These are phyloP conservation scores for Hanseniaspora sp. DNA, from an alignment of 1,139 yeast species.

Conservation along the genomic window DNA sequence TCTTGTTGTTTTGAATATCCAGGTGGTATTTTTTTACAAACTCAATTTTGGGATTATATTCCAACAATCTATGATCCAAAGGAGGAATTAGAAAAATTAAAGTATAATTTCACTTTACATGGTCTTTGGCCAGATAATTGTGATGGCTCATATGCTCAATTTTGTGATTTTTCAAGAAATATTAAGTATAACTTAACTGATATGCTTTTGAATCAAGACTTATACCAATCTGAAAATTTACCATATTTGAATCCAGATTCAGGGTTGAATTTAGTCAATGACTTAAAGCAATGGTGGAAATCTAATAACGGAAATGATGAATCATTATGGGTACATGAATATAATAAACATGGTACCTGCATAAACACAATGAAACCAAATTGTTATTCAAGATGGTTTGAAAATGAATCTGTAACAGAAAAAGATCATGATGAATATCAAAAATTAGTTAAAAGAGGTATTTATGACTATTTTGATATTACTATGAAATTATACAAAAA, in stretches of 20 bases:
- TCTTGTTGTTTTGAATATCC: slow-evolving; percentile 83
- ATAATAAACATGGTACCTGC: slow-evolving; percentile 92
- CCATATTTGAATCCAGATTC: slow-evolving; percentile 28
- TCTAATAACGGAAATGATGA: slow-evolving; percentile 67
- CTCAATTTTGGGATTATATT: slow-evolving; percentile 89
- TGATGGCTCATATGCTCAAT: slow-evolving; percentile 61
- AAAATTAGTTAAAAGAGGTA: slow-evolving; percentile 40
- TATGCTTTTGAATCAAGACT: slow-evolving; percentile 25
- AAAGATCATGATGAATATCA: slow-evolving; percentile 24
- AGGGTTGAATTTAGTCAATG: slow-evolving; percentile 42
- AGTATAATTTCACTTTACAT: slow-evolving; percentile 65
- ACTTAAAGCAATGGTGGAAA: slow-evolving; percentile 63
- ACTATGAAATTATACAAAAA: slow-evolving; percentile 53
- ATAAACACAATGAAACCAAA: slow-evolving; percentile 63
- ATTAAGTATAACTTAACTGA: slow-evolving; percentile 43
- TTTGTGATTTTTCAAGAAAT: slow-evolving; percentile 57
- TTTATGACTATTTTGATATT: slow-evolving; percentile 65
- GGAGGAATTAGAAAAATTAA: slow-evolving; percentile 22
- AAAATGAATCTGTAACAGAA: slow-evolving; percentile 8
- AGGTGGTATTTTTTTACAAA: slow-evolving; percentile 71
- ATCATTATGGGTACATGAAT: slow-evolving; percentile 82
- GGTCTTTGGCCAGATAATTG: slow-evolving; percentile 84
- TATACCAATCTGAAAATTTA: slow-evolving; percentile 5
- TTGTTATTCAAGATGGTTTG: slow-evolving; percentile 42
- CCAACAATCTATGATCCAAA: slow-evolving; percentile 34